Percentiles rank a stretch among this genome's conserved stretches.
These are phyloP conservation scores for Talaromyces stipitatus DNA, from an alignment of 495 filamentous ascomycete species.

Conservation along the genomic window DNA sequence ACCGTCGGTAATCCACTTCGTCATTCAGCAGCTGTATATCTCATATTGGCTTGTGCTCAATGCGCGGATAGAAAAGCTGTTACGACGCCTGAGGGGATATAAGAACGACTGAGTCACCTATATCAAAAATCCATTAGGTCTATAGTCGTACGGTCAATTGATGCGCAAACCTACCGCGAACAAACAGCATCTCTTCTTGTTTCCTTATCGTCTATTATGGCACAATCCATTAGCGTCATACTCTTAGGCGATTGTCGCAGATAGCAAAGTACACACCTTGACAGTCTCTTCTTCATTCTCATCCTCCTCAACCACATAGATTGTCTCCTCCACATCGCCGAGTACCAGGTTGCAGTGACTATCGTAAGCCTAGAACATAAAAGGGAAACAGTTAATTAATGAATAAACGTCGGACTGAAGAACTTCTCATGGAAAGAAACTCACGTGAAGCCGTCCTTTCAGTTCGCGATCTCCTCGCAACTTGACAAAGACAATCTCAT, in stretches of 20 bases:
- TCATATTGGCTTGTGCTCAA: not conserved
- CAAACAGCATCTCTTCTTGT: constrained; percentile 99
- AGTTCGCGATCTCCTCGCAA: constrained; percentile 90
- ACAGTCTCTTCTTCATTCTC: constrained; percentile 76
- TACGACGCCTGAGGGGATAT: constrained; percentile 68
- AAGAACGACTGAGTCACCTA: constrained; percentile 93
- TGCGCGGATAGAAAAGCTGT: not conserved
- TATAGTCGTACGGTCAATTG: not conserved
- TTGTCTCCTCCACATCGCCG: constrained; percentile 93
- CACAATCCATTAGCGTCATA: constrained; percentile 8
- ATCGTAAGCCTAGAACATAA: constrained; percentile 72
- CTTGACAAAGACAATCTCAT: constrained; percentile 96
- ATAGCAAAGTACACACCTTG: constrained; percentile 40
- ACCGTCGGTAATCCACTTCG: not conserved
- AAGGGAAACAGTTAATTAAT: not conserved
- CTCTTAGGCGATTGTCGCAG: not conserved
- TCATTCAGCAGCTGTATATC: not conserved
- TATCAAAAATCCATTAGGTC: not conserved
- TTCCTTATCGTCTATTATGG: constrained; percentile 78
- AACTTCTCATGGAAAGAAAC: constrained; percentile 18
- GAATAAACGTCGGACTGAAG: too few species aligned
- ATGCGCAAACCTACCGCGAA: constrained; percentile 60
- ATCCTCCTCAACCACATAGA: constrained; percentile 77
- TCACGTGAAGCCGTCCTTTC: constrained; percentile 87
- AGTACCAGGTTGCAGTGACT: constrained; percentile 98